Base-by-base conservation (phyloP, 139 green algal species). In the Micractinium conductrix region DNA sequence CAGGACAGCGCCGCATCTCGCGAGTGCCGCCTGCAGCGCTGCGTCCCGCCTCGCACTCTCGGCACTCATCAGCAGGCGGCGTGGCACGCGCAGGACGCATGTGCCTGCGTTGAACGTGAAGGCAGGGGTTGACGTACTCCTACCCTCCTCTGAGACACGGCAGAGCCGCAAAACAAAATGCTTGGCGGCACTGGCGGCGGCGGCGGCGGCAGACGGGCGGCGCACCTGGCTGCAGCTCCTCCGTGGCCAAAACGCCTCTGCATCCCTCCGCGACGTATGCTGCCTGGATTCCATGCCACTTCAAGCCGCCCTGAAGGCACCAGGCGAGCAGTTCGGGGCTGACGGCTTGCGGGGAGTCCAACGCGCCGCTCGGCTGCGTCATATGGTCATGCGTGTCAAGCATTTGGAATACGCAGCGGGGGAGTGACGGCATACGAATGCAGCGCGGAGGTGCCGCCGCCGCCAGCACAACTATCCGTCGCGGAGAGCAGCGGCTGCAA, bases 191-290 rank as follows among this genome's bases (percentile, higher is more conserved):
- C 35, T 35, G 5, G 40, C 37, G 30, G 53, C 40, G 6, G 21
- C 4, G 8, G 40, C 26, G 22, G n/a, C 17, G n/a, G 33, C 10
- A 44, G 14, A 2, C 14, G 40, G 17, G 33, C 9, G 65, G 14
- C 65, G 16, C 35, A 88, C 87, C 87, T 28, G 83, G 37, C 30
- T 55, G 26, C 12, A 95, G 82, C 81, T 79, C n/a, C 2, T 80
- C 38, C 1, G 88, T 91, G 0, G 93, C 92, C 0, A 95, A 35
- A 12, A 95, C 67, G 28, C 93, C 93, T 5, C 93, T 60, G 84
- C 89, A 94, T 21, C 90, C 92, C 24, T 91, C 71, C 2, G 42
- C 53, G 1, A 95, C 91, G 53, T 86, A 90, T 3, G 21, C 84
- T 1, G 88, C 85, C 33, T 65, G 12, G 10, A 92, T 88, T 26